Evolutionary conservation across 441 rosid genomes (phyloP).

Genomic region (Pelargonium citronellum): DNA sequence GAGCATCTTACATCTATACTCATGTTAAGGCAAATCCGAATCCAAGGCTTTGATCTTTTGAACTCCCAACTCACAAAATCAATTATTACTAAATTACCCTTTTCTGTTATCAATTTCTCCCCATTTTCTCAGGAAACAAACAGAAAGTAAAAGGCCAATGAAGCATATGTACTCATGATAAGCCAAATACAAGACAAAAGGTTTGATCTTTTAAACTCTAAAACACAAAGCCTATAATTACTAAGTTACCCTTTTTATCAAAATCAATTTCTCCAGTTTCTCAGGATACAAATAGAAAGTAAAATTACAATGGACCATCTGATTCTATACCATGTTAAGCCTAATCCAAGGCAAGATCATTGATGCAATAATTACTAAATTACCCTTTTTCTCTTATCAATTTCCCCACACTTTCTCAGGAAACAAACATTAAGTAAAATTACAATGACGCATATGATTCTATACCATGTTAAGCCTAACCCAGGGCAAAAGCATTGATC

Average conservation of each 20-base stretch:
- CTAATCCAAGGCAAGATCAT: not conserved
- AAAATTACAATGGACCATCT: not conserved
- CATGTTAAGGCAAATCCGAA: too few species aligned
- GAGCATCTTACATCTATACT: too few species aligned
- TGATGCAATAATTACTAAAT: not conserved
- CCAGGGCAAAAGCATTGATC: not conserved
- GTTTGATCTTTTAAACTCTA: not conserved
- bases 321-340: too few species aligned
- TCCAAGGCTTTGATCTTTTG: too few species aligned
- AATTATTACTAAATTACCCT: too few species aligned
- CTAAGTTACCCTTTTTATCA: not conserved
- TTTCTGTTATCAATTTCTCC: too few species aligned
- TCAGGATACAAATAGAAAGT: slow-evolving; percentile 1
- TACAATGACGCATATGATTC: not conserved
- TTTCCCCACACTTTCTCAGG: not conserved
- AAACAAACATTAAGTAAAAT: not conserved
- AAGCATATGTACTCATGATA: not conserved
- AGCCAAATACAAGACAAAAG: not conserved
- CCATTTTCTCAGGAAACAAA: too few species aligned
- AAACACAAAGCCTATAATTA: not conserved
- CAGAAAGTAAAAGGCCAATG: too few species aligned
- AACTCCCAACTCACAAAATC: too few species aligned
- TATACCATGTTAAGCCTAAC: not conserved
- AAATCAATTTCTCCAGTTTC: not conserved
- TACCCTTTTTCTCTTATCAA: not conserved